Conservation (phyloP, 805 yeast genomes). For the Yueomyces sp. region DNA sequence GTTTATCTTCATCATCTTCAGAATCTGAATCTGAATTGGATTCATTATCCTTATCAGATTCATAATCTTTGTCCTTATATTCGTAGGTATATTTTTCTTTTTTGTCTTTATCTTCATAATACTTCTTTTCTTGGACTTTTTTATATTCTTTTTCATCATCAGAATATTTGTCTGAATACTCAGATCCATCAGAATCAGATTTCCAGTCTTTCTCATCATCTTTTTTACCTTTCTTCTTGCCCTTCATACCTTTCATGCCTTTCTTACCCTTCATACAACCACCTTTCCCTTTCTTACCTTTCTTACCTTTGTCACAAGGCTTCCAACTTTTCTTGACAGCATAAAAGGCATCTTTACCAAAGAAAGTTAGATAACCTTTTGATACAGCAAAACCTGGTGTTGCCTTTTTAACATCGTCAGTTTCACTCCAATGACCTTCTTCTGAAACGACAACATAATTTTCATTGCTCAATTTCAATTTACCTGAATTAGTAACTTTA, state of each 20-base stretch:
- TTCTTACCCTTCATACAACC: neutral
- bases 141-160: neutral
- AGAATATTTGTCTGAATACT: neutral
- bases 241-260: neutral
- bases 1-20: neutral
- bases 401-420: conserved; percentile 14
- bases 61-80: neutral
- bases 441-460: conserved; percentile 18
- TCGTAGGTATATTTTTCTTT: neutral
- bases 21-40: neutral
- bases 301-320: neutral
- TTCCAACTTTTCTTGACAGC: conserved; percentile 24
- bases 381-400: conserved; percentile 25
- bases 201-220: neutral
- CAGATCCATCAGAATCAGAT: neutral
- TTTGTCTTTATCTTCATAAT: neutral
- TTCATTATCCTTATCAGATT: neutral
- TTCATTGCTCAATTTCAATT: conserved; percentile 16
- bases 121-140: neutral
- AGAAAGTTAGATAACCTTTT: conserved; percentile 2
- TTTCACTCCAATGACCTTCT: conserved; percentile 12
- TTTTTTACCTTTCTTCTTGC: neutral
- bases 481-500: conserved; percentile 22
- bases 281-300: neutral
- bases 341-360: conserved; percentile 20